phyloP scores from a whole-genome alignment of 2,329 filamentous ascomycete genomes.

The Microthyrium microscopicum region DNA sequence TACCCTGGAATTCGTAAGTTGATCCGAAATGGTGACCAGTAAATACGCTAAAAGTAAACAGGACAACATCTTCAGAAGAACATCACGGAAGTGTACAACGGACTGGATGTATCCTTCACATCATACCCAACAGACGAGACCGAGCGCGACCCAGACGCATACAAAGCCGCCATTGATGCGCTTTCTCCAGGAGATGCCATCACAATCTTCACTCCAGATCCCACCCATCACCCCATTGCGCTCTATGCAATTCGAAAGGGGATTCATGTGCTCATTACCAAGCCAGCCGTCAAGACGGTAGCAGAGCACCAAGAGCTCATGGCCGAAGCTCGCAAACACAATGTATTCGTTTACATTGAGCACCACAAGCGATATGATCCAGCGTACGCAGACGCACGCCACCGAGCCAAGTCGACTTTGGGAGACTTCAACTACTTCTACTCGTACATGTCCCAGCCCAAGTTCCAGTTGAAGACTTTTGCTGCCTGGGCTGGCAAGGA shows the following conservation, averaged over 20 bases:
- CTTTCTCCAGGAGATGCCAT: constrained; percentile 72
- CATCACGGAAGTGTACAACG: constrained; percentile 76
- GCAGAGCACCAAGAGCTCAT: constrained; percentile 64
- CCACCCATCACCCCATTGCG: constrained; percentile 83
- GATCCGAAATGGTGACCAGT: not conserved
- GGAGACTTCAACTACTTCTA: constrained; percentile 99
- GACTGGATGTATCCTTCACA: constrained; percentile 69
- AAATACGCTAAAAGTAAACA: constrained; percentile 17
- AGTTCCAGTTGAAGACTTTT: constrained; percentile 85
- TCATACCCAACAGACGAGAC: constrained; percentile 60
- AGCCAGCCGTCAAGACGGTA: constrained; percentile 77
- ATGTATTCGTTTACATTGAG: constrained; percentile 84
- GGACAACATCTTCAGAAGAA: constrained; percentile 74
- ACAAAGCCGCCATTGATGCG: constrained; percentile 76
- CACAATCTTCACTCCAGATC: constrained; percentile 90
- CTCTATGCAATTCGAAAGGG: constrained; percentile 78
- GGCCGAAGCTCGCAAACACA: constrained; percentile 51
- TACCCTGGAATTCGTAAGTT: constrained; percentile 73
- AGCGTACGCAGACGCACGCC: constrained; percentile 74
- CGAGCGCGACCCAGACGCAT: constrained; percentile 63
- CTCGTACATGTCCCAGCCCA: constrained; percentile 88
- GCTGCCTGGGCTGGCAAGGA: constrained; percentile 86
- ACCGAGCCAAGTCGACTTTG: constrained; percentile 48
- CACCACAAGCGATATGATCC: constrained; percentile 96
- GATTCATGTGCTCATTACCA: constrained; percentile 85